phyloP scores from a whole-genome alignment of 139 green algal genomes.

The Closterium sp. region DNA sequence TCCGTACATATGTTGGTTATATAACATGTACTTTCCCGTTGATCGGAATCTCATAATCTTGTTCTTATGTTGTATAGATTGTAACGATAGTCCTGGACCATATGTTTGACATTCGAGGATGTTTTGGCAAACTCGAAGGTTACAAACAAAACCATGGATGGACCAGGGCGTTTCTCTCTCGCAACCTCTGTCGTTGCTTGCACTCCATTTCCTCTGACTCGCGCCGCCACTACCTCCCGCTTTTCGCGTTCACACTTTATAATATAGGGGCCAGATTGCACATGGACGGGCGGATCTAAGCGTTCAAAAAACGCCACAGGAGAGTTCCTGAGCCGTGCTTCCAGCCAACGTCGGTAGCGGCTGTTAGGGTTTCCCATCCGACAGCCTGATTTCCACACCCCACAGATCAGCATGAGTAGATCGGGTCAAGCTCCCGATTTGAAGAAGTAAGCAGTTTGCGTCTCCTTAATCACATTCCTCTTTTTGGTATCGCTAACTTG shows the following conservation, averaged over 20 bases:
- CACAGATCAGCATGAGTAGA: constrained; percentile 38
- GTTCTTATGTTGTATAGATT: too few relatives aligned
- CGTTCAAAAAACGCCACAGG: not conserved
- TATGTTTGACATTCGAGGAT: too few relatives aligned
- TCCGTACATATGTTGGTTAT: too few relatives aligned
- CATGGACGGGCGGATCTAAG: not conserved
- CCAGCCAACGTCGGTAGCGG: not conserved
- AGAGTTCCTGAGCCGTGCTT: not conserved
- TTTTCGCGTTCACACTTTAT: not conserved
- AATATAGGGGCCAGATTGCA: not conserved
- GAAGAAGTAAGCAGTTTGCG: constrained; percentile 25
- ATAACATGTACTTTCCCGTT: too few relatives aligned
- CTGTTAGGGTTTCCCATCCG: not conserved
- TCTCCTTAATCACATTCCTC: not conserved
- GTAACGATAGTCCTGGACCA: too few relatives aligned
- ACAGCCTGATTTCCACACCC: not conserved
- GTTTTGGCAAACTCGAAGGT: too few relatives aligned
- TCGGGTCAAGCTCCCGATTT: constrained; percentile 40
- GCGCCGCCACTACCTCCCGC: not conserved
- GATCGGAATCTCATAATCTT: too few relatives aligned
- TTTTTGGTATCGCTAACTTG: not conserved
- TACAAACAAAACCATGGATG: too few relatives aligned
- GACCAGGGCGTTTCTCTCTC: not conserved
- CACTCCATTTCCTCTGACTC: not conserved
- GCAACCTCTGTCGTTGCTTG: not conserved